Evolutionary conservation across 129 eudicot species (phyloP).

Genomic region (Glebionis coronaria): DNA sequence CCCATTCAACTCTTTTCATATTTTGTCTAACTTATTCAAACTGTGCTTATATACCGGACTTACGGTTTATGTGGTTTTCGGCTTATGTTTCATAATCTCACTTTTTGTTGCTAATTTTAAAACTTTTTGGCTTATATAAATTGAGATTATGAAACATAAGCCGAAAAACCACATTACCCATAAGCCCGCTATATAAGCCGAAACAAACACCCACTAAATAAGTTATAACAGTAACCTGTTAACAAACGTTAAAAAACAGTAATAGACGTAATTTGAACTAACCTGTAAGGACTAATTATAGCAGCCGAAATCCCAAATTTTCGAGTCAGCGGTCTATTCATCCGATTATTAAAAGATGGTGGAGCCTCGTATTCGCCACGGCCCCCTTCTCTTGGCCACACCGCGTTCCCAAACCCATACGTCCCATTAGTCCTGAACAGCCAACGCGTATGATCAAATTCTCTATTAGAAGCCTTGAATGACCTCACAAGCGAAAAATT

Average conservation of each 20-base stretch:
- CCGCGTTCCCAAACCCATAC: constrained; percentile 96
- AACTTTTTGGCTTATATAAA: no score
- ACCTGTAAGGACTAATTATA: constrained; percentile 95
- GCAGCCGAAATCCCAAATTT: constrained; percentile 91
- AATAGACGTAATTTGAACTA: not conserved
- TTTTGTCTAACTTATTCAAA: no score
- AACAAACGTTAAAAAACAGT: not conserved
- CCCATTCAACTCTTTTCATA: no score
- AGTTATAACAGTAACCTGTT: no score
- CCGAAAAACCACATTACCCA: no score
- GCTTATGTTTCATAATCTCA: no score
- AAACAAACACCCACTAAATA: no score
- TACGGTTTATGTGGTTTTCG: no score
- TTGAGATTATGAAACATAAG: no score
- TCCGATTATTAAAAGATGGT: constrained; percentile 71
- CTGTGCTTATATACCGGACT: no score
- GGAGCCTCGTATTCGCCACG: constrained; percentile 46
- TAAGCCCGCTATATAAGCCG: no score
- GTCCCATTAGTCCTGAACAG: constrained; percentile 96
- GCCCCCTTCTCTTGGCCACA: constrained; percentile 6
- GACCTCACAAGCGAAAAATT: constrained; percentile 80
- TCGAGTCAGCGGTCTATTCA: constrained; percentile 83
- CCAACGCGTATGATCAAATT: constrained; percentile 88
- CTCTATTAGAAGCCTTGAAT: constrained; percentile 65
- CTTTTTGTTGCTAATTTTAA: no score